A percentile compares a stretch with the other conserved stretches of the same genome.
These are phyloP conservation scores for Urtica urens DNA, from an alignment of 306 rosid species.

Conservation along the genomic window DNA sequence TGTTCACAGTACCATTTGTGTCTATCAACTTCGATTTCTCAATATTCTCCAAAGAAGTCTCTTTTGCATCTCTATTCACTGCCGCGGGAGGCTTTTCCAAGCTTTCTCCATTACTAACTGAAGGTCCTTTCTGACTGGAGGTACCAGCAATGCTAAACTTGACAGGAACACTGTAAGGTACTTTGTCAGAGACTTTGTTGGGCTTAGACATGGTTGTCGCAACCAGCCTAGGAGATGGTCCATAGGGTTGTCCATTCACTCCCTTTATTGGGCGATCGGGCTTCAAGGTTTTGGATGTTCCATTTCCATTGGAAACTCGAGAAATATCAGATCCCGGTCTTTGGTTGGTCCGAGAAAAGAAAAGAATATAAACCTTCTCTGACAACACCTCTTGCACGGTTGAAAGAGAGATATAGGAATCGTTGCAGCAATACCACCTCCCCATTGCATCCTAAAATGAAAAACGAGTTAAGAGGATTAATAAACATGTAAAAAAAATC, in stretches of 20 bases:
- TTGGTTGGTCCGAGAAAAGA: slow-evolving; percentile 82
- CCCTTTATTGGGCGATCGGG: slow-evolving; percentile 33
- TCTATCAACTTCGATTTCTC: slow-evolving; percentile 32
- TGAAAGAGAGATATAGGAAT: slow-evolving; percentile 70
- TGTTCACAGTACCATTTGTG: slow-evolving; percentile 30
- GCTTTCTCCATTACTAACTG: slow-evolving; percentile 46
- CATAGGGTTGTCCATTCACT: slow-evolving; percentile 31
- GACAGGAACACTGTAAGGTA: slow-evolving; percentile 32
- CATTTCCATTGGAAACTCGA: slow-evolving; percentile 54
- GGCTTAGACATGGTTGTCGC: slow-evolving; percentile 29
- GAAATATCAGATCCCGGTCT: slow-evolving; percentile 40
- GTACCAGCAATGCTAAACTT: slow-evolving; percentile 46
- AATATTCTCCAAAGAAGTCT: slow-evolving; percentile 33
- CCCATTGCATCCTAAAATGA: slow-evolving; percentile 71
- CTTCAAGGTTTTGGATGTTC: slow-evolving; percentile 38
- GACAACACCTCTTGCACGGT: slow-evolving; percentile 77
- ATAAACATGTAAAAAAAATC: neutral
- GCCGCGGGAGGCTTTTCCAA: slow-evolving; percentile 25
- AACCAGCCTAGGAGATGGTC: slow-evolving; percentile 47
- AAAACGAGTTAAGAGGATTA: slow-evolving; percentile 16
- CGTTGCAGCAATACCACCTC: slow-evolving; percentile 92
- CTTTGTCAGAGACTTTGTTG: slow-evolving; percentile 42
- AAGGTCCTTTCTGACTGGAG: slow-evolving; percentile 38
- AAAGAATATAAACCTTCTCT: slow-evolving; percentile 89
- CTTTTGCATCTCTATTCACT: slow-evolving; percentile 42